Conservation (phyloP, 1,284 basidiomycete species). For the Rhodotorula sp. region DNA sequence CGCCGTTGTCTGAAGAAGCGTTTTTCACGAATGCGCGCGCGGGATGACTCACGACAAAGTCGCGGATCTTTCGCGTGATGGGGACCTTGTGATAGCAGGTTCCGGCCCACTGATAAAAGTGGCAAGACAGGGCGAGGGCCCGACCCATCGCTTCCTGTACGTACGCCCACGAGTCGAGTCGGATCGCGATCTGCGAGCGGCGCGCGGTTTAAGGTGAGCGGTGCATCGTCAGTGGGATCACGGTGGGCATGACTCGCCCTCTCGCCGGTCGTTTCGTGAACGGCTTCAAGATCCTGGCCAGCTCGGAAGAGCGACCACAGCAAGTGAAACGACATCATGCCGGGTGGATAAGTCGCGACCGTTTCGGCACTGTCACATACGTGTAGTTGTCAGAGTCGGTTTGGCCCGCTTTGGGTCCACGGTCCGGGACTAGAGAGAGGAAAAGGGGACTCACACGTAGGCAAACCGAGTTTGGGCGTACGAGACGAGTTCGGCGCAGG, state of each 20-base stretch:
- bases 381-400: no score
- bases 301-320: conserved; percentile 10
- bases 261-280: conserved; percentile 22
- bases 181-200: conserved; percentile 7
- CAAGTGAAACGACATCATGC: conserved; percentile 12
- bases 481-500: neutral
- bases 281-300: conserved; percentile 18
- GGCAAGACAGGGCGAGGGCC: conserved; percentile 9
- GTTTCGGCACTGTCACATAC: neutral
- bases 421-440: neutral
- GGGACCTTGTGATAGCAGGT: conserved; percentile 12
- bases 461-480: conserved; percentile 13
- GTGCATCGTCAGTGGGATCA: no score
- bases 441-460: conserved; percentile 12
- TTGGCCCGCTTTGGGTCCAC: no score
- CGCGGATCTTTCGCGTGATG: conserved; percentile 32
- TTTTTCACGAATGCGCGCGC: neutral
- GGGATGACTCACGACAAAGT: conserved; percentile 18
- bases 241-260: neutral
- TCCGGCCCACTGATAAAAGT: conserved; percentile 22
- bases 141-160: conserved; percentile 19
- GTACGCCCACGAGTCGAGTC: conserved; percentile 17
- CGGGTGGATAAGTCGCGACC: conserved; percentile 11
- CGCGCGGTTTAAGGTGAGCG: no score
- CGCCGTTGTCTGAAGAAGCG: no score